A percentile compares a stretch with the other conserved stretches of the same genome.
Conservation (phyloP, 176 grass and related monocot species). For the Raddia distichophylla region DNA sequence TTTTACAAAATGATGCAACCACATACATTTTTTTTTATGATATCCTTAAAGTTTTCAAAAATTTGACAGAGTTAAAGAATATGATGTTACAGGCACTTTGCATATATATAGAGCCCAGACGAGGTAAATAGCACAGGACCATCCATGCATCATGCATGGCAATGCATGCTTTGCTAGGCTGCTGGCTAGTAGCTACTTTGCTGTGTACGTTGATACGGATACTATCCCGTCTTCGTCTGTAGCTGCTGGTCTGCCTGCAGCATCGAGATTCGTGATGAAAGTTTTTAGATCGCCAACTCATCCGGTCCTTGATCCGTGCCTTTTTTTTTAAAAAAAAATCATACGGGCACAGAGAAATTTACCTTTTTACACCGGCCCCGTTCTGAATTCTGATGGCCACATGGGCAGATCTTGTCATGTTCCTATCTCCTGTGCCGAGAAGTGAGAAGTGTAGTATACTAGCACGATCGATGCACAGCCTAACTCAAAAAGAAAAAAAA, state of each 20-base stretch:
- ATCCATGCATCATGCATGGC: background rate
- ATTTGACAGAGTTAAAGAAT: too few species aligned
- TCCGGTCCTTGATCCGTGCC: background rate
- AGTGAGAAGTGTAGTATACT: too few species aligned
- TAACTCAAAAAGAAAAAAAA: background rate
- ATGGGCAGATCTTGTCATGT: slow-evolving; percentile 2
- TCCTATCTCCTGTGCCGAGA: background rate
- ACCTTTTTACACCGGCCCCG: background rate
- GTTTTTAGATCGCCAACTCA: too few species aligned
- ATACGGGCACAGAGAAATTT: too few species aligned
- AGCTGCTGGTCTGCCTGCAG: slow-evolving; percentile 5
- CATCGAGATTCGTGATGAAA: background rate
- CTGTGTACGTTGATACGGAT: background rate
- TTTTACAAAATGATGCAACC: too few species aligned
- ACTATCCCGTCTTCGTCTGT: background rate
- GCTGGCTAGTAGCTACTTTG: background rate
- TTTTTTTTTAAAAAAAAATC: background rate
- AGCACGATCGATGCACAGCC: background rate
- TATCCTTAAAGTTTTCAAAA: too few species aligned
- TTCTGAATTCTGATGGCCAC: background rate
- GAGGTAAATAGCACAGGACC: background rate
- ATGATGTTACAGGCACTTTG: too few species aligned
- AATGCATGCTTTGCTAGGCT: background rate
- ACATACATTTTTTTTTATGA: too few species aligned
- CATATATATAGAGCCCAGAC: too few species aligned